Base-by-base conservation (phyloP, 1,284 basidiomycete genomes). In the Microbotryum lychnidis-dioicae region DNA sequence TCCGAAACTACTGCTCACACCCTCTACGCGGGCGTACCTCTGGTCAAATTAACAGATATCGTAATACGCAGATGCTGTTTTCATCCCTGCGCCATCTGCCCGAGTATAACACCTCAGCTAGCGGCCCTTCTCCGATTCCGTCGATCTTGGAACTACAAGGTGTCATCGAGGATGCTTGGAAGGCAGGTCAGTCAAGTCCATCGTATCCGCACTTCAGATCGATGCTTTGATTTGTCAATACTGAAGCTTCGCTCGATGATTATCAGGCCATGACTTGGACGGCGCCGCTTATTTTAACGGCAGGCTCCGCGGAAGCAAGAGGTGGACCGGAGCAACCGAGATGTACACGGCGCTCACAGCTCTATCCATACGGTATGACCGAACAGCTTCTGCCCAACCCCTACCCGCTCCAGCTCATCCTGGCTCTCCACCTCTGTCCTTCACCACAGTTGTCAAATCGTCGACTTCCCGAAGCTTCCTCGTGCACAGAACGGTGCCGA, bases 261-360 rank as follows among this genome's bases (percentile, higher is more conserved):
- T 12, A 16, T 33, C 37, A 64, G 71, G 71, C n/a, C 67, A 65
- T 52, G 73, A 73, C 58, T 64, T 68, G 1, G 50, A 50, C 2
- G 72, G 72, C 10, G 62, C 63, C 9, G 16, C 25, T 9, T 69
- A 73, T 50, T 73, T 73, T 53, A 46, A 54, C 20, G 45, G 57
- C 20, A 60, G 61, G 23, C 61, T 73, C 18, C 57, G 67, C 12
- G 64, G 64, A 10, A 69, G 65, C 42, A 64, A 57, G 10, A 46
- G 62, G 10, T 73, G 73, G 73, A 72, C 73, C 37, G 73, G 73
- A 3, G 70, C 73, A 48, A 71, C 69, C 48, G 73, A 73, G 63
- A 62, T 69, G 25, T 73, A 69, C 55, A 63, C 64, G 10, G 66
- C 65, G 31, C 59, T 73, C 18, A 63, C 67, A 12, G 70, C 60